Evolutionary conservation across 2,329 filamentous ascomycete species (phyloP).

Genomic region (Sphaerulina vaccinii): DNA sequence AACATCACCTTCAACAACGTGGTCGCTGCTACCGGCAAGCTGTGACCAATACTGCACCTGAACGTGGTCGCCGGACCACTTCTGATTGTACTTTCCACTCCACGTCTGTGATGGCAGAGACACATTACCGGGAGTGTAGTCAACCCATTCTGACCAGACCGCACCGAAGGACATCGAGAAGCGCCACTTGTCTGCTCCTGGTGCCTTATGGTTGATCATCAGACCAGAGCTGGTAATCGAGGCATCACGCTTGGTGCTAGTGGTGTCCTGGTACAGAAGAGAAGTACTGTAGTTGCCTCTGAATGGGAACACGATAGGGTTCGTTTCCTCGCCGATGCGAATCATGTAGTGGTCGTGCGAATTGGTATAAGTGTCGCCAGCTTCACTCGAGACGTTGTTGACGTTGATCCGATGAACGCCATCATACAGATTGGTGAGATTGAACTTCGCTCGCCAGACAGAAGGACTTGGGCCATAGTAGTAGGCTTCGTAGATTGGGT

Average conservation of each 20-base stretch:
- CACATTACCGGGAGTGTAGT: conserved; percentile 54
- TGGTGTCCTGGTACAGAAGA: conserved; percentile 47
- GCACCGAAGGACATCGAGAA: conserved; percentile 63
- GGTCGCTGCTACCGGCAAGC: conserved; percentile 58
- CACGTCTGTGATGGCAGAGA: conserved; percentile 52
- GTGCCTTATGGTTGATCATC: conserved; percentile 57
- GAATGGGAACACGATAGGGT: conserved; percentile 59
- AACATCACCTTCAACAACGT: conserved; percentile 60
- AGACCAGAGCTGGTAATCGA: conserved; percentile 42
- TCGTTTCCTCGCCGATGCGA: conserved; percentile 57
- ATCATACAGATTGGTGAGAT: conserved; percentile 57
- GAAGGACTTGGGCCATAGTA: conserved; percentile 54
- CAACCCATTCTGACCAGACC: conserved; percentile 58
- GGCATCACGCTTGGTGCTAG: conserved; percentile 26
- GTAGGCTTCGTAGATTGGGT: conserved; percentile 41
- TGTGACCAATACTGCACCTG: conserved; percentile 63
- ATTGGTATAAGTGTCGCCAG: conserved; percentile 47
- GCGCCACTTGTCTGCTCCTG: conserved; percentile 62
- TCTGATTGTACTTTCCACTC: conserved; percentile 56
- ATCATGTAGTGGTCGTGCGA: conserved; percentile 62
- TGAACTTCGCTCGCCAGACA: conserved; percentile 54
- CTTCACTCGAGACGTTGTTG: conserved; percentile 51
- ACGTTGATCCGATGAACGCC: conserved; percentile 61
- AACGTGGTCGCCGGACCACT: conserved; percentile 62
- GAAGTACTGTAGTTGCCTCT: conserved; percentile 58